Percentiles rank a stretch among this genome's conserved stretches.
phyloP scores from a whole-genome alignment of 176 grass and related monocot genomes.

The Triticum monococcum region DNA sequence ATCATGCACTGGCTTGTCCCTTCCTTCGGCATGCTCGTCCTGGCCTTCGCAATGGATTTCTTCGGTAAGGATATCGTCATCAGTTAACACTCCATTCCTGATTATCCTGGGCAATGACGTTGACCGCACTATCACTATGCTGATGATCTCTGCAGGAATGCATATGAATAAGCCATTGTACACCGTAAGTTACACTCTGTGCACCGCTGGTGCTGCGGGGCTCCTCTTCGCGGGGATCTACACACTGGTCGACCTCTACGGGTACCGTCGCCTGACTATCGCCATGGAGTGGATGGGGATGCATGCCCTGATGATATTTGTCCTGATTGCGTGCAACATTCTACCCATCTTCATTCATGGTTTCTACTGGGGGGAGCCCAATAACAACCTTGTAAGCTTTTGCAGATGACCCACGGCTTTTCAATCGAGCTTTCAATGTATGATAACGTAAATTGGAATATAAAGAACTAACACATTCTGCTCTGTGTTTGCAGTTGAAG shows the following conservation, averaged over 20 bases:
- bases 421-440: neutral
- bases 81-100: neutral
- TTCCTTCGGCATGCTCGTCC: constrained; percentile 65
- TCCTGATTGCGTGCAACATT: constrained; percentile 86
- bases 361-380: constrained; percentile 83
- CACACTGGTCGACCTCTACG: constrained; percentile 73
- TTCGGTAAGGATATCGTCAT: constrained; percentile 46
- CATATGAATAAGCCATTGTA: constrained; percentile 90
- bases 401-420: neutral
- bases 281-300: constrained; percentile 83
- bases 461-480: neutral
- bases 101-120: neutral
- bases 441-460: neutral
- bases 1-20: constrained; percentile 72
- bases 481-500: constrained; percentile 42
- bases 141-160: constrained; percentile 50
- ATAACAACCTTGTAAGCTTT: constrained; percentile 78
- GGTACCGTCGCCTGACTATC: constrained; percentile 47
- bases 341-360: constrained; percentile 84
- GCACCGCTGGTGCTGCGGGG: constrained; percentile 69
- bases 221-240: constrained; percentile 78
- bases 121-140: neutral
- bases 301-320: constrained; percentile 79
- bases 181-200: constrained; percentile 70
- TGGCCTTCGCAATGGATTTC: constrained; percentile 67